Conservation (phyloP, 139 green algal genomes). For the Chlamydomonas sphaeroides region DNA sequence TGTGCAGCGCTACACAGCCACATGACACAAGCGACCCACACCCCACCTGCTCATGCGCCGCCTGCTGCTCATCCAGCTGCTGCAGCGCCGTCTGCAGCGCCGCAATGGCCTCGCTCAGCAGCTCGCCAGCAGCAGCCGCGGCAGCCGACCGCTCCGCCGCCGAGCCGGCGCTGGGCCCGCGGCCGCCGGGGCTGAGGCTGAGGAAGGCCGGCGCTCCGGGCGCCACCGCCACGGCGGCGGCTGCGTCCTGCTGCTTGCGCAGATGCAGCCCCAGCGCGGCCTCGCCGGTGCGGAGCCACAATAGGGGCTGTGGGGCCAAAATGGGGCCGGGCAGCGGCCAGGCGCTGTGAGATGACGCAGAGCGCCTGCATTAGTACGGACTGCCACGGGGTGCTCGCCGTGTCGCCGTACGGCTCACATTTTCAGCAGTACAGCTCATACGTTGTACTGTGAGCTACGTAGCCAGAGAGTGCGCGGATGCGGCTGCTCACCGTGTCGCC, state of each 20-base stretch:
- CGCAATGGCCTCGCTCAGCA: conserved; percentile 34
- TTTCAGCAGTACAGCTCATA: too few relatives aligned
- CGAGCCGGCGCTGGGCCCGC: too few relatives aligned
- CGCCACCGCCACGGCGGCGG: background rate
- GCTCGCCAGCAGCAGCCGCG: conserved; percentile 9
- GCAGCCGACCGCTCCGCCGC: background rate
- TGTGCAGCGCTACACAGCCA: too few relatives aligned
- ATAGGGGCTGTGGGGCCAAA: conserved; percentile 13
- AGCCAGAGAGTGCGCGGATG: too few relatives aligned
- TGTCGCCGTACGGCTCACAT: too few relatives aligned
- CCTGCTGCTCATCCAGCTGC: conserved; percentile 27
- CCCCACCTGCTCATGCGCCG: conserved; percentile 34
- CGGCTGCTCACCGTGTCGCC: conserved; percentile 26
- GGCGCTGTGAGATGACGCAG: background rate
- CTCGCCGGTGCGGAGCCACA: conserved; percentile 53
- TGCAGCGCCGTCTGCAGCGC: conserved; percentile 39
- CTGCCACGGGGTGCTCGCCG: too few relatives aligned
- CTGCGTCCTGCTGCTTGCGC: conserved; percentile 5
- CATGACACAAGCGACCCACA: too few relatives aligned
- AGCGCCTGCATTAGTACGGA: too few relatives aligned
- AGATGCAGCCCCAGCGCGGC: conserved; percentile 36
- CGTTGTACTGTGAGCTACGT: too few relatives aligned
- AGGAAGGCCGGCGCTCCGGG: too few relatives aligned
- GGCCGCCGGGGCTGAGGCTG: too few relatives aligned
- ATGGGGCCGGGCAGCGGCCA: too few relatives aligned